A percentile compares a stretch with the other conserved stretches of the same genome.
Evolutionary conservation across 2,329 filamentous ascomycete genomes (phyloP).

Genomic region (Diaporthe sp.): DNA sequence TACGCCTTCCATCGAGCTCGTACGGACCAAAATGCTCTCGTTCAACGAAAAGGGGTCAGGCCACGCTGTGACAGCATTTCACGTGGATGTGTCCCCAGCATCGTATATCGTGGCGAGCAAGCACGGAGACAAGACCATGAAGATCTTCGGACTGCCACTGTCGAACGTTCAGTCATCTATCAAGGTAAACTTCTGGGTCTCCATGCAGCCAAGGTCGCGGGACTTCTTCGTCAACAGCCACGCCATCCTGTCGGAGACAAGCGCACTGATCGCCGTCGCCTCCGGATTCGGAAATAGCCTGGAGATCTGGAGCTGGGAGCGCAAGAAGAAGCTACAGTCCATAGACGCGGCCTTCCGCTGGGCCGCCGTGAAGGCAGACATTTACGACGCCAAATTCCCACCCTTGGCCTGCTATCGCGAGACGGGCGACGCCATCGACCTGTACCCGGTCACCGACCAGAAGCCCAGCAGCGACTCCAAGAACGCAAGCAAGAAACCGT

Average conservation of each 20-base stretch:
- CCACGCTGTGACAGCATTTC: slow-evolving; percentile 45
- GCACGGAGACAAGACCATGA: slow-evolving; percentile 44
- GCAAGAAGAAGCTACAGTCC: slow-evolving; percentile 50
- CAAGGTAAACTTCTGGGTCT: slow-evolving; percentile 52
- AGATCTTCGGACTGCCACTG: slow-evolving; percentile 41
- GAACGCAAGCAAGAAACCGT: slow-evolving; percentile 43
- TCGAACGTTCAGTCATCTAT: slow-evolving; percentile 42
- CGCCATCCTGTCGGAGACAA: slow-evolving; percentile 51
- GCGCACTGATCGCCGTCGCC: slow-evolving; percentile 49
- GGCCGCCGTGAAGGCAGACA: slow-evolving; percentile 48
- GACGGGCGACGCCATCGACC: slow-evolving; percentile 44
- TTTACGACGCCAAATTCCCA: slow-evolving; percentile 46
- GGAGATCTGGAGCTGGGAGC: slow-evolving; percentile 52
- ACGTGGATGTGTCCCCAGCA: slow-evolving; percentile 48
- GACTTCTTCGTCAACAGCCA: slow-evolving; percentile 56
- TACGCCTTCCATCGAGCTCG: background rate
- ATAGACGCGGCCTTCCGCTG: slow-evolving; percentile 52
- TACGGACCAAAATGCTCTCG: slow-evolving; percentile 38
- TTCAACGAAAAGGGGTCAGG: slow-evolving; percentile 42
- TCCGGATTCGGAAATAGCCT: slow-evolving; percentile 51
- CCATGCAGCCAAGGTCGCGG: slow-evolving; percentile 49
- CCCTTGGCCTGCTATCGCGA: slow-evolving; percentile 50
- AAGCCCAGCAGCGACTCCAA: background rate
- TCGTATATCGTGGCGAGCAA: slow-evolving; percentile 48
- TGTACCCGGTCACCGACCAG: slow-evolving; percentile 43